Evolutionary conservation across 345 rosid genomes (phyloP).

Genomic region (Erysimum cheiranthoides): DNA sequence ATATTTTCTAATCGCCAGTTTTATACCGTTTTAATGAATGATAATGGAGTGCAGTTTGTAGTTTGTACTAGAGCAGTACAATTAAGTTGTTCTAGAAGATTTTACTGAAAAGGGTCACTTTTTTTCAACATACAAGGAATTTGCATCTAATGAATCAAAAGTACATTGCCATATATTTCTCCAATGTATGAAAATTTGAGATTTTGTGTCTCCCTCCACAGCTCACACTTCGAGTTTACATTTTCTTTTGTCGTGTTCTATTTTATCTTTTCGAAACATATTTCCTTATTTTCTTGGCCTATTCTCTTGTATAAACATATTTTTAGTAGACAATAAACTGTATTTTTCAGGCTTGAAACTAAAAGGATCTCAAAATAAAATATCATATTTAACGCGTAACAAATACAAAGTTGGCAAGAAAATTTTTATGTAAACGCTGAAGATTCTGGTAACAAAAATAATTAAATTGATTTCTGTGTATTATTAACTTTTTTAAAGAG

Average conservation of each 20-base stretch:
- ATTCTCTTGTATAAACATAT: too few relatives aligned
- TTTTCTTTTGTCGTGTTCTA: slow-evolving; percentile 30
- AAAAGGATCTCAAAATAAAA: not conserved
- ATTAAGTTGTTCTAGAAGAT: slow-evolving; percentile 28
- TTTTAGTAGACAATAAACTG: not conserved
- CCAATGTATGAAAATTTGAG: slow-evolving; percentile 47
- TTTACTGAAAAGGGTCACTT: slow-evolving; percentile 21
- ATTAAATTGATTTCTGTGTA: too few relatives aligned
- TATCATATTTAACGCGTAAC: not conserved
- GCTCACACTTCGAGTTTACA: slow-evolving; percentile 37
- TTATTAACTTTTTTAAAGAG: too few relatives aligned
- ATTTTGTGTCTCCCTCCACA: slow-evolving; percentile 32
- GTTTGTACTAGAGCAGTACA: not conserved
- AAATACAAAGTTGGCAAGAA: not conserved
- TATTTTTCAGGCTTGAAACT: not conserved
- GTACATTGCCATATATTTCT: slow-evolving; percentile 38
- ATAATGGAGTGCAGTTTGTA: not conserved
- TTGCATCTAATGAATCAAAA: slow-evolving; percentile 50
- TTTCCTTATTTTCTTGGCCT: slow-evolving; percentile 28
- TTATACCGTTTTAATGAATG: not conserved
- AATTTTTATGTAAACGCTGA: not conserved
- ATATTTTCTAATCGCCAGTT: not conserved
- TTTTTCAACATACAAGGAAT: slow-evolving; percentile 28
- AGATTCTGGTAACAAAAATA: too few relatives aligned
- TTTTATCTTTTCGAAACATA: slow-evolving; percentile 17